phyloP scores from a whole-genome alignment of 305 asterid genomes.

The Rubia tinctorum region DNA sequence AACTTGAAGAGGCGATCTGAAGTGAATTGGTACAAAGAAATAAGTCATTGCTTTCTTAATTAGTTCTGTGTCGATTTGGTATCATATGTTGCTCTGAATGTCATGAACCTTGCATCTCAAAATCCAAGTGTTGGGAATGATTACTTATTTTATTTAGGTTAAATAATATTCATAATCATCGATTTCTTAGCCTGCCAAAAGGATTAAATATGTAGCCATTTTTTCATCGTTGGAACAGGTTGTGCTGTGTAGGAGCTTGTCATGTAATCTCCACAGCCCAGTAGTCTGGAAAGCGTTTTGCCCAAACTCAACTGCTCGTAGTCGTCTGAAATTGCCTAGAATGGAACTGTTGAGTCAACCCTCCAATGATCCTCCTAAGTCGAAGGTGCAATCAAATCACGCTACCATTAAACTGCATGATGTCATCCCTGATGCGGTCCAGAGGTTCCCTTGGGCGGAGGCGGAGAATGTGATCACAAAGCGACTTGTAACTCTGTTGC shows the following conservation, averaged over 20 bases:
- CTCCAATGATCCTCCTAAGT: slow-evolving; percentile 32
- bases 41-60: background rate
- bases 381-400: slow-evolving; percentile 24
- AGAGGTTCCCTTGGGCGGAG: slow-evolving; percentile 55
- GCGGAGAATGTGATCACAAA: slow-evolving; percentile 39
- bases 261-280: slow-evolving; percentile 19
- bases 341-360: slow-evolving; percentile 36
- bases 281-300: slow-evolving; percentile 17
- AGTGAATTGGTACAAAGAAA: background rate
- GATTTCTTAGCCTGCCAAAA: background rate
- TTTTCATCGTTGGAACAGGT: slow-evolving; percentile 31
- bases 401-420: slow-evolving; percentile 35
- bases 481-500: slow-evolving; percentile 32
- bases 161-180: background rate
- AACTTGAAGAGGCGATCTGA: background rate
- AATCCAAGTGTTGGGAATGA: background rate
- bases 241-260: slow-evolving; percentile 19
- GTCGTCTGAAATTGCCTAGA: slow-evolving; percentile 32
- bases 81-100: background rate
- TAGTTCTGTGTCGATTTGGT: background rate
- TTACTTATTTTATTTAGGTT: background rate
- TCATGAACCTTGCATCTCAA: background rate
- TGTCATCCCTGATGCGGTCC: slow-evolving; percentile 39
- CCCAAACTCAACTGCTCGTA: slow-evolving; percentile 28
- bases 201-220: background rate